Base-by-base conservation (phyloP, 2,329 filamentous ascomycete species). In the Chrysoporthe austroafricana region DNA sequence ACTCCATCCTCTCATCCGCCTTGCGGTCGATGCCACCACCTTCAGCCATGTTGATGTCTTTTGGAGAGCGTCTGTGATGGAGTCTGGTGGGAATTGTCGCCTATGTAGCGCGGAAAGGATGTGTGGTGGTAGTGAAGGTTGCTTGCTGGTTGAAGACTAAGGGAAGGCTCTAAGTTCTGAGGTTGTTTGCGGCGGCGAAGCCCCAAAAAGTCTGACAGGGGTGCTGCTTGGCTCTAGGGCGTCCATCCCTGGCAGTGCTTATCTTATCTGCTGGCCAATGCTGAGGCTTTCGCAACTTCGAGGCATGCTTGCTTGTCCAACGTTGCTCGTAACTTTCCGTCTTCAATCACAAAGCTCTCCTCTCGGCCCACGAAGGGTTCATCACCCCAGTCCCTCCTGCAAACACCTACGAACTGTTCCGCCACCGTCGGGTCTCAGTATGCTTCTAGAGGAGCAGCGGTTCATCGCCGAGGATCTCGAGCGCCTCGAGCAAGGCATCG, bases 401-500 rank as follows among this genome's bases (percentile, higher is more conserved):
- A 3, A 58, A 42, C 7, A 13, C 8, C 8, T 42, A 39, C 3
- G n/a, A 43, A 11, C n/a, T 18, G 9, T 11, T 50, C 16, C 36
- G 56, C 42, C 21, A 18, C 26, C 14, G n/a, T 34, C 26, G 42
- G 32, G 44, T 36, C 21, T 42, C 72, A 81, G 57, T 7, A 90
- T 97, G 94, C 83, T 97, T 73, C 82, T 97, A 71, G 96, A 99
- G 84, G 94, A 98, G 74, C 91, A 98, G 81, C 88, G 96, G 74
- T 94, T 93, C 75, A 88, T 97, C 74, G 94, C 97, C 74, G 96
- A 99, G 87, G 96, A 99, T 80, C 83, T 99, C 62, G 96, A 99
- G 85, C 90, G 96, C 71, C 87, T 99, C 69, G 96, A 99, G 81
- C 93, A 97, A 79, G 96, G 92, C 64, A 91, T 97, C 74, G 91